Evolutionary conservation across 805 yeast genomes (phyloP), one percentile per base, ranked within the genome.

Genomic region (Candida vartiovaarae): DNA sequence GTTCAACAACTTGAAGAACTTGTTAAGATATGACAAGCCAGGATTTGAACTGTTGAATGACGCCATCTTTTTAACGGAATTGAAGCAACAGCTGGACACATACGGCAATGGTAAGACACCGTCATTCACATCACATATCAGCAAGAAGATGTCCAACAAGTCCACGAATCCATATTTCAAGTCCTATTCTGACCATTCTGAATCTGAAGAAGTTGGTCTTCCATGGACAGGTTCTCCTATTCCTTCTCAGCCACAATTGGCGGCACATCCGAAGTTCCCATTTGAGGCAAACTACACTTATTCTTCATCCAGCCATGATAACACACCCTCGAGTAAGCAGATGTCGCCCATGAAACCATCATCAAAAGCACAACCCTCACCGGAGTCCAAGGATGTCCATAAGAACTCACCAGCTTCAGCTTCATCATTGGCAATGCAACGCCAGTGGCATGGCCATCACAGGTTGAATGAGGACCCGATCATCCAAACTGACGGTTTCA

Each of bases 1-100:
- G 30, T 65, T 66, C 52, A 62, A 60, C 46, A 65, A 63, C 43
- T 66, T 68, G 55, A 64, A 65, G 49, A 65, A 61, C 37, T 61
- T 62, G 36, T 58, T 72, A 41, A 53, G 57, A 35, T 55, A 48
- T 36, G 64, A 59, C 44, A 55, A 57, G 32, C 58, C 60, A 4
- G 62, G 62, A 1, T 54, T 59, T 44, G 61, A 54, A 32, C 37
- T 58, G n/a, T 44, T 59, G 32, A 59, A 56, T 28, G 60, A 55
- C 44, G 58, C 60, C 6, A 55, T 56, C 15, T 41, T 54, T 29
- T 39, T 58, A 7, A 58, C 47, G 9, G 62, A 57, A 40, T 42
- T 58, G 33, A 57, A 54, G 34, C 58, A 55, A 34, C 54, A 52
- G 29, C 31, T 58, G 42, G 52, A 59, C 38, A 30, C 44, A 30